These are phyloP conservation scores for Osmanthus fragrans DNA, from an alignment of 257 asterid genomes.

Conservation along the genomic window DNA sequence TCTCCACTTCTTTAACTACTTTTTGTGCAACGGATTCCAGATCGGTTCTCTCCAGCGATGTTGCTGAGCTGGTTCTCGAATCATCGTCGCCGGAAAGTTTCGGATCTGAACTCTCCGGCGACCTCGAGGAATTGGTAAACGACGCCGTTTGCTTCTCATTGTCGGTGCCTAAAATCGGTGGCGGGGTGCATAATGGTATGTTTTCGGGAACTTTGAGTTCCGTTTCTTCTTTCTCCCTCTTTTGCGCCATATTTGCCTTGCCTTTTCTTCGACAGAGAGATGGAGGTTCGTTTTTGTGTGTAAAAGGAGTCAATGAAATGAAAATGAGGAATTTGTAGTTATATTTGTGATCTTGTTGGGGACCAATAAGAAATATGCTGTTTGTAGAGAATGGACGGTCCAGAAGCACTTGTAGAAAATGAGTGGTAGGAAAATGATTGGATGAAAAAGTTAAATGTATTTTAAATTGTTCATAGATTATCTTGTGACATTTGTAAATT, in stretches of 20 bases:
- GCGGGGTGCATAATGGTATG: constrained; percentile 45
- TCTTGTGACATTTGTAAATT: too few species aligned
- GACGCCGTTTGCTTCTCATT: constrained; percentile 22
- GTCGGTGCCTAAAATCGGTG: constrained; percentile 22
- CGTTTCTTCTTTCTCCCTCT: constrained; percentile 71
- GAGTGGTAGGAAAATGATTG: too few species aligned
- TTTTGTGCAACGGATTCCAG: constrained; percentile 14
- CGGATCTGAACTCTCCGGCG: constrained; percentile 47
- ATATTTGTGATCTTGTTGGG: constrained; percentile 9
- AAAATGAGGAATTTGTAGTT: constrained; percentile 22
- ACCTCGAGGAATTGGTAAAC: constrained; percentile 23
- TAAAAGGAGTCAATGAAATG: constrained; percentile 14
- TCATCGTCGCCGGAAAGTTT: constrained; percentile 28
- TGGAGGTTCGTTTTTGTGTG: background rate
- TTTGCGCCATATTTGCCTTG: constrained; percentile 52
- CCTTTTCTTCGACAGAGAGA: constrained; percentile 7
- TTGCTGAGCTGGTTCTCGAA: constrained; percentile 35
- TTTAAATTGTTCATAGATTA: too few species aligned
- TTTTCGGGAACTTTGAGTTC: constrained; percentile 63
- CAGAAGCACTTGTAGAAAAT: too few species aligned
- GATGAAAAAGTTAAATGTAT: too few species aligned
- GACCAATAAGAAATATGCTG: background rate
- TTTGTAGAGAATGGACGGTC: too few species aligned
- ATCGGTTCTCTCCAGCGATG: constrained; percentile 42
- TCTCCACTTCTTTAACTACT: constrained; percentile 2